phyloP scores from a whole-genome alignment of 2,329 filamentous ascomycete genomes.

The Ophiocordyceps camponoti-floridani region DNA sequence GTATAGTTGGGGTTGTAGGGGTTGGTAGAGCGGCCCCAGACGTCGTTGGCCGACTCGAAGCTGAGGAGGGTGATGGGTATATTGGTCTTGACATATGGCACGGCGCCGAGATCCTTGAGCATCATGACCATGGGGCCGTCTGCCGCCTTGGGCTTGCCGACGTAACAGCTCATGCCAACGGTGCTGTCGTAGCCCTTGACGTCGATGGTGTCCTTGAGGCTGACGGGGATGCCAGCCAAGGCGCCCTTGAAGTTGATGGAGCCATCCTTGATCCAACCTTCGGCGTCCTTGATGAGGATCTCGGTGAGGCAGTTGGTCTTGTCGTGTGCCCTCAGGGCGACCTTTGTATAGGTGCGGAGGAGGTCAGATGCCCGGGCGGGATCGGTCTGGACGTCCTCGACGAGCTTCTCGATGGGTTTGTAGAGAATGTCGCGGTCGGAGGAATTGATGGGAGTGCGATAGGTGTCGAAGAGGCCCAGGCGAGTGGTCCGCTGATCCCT shows the following conservation, averaged over 20 bases:
- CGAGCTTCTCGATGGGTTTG: constrained; percentile 60
- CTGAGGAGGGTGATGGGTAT: constrained; percentile 71
- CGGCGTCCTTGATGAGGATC: constrained; percentile 61
- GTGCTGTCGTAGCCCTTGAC: constrained; percentile 70
- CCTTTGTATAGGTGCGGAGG: constrained; percentile 73
- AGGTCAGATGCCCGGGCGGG: constrained; percentile 49
- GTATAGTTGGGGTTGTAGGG: constrained; percentile 74
- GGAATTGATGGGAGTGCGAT: constrained; percentile 45
- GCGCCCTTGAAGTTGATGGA: constrained; percentile 60
- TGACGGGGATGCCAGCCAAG: constrained; percentile 72
- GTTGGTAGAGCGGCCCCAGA: constrained; percentile 73
- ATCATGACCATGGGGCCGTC: constrained; percentile 62
- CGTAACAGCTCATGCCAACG: constrained; percentile 62
- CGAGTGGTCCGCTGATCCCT: constrained; percentile 55
- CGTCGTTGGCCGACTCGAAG: constrained; percentile 60
- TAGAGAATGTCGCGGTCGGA: constrained; percentile 50
- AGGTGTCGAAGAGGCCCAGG: constrained; percentile 48
- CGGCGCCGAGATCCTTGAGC: constrained; percentile 71
- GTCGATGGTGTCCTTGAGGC: constrained; percentile 63
- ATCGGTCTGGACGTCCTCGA: constrained; percentile 58
- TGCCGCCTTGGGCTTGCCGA: constrained; percentile 42
- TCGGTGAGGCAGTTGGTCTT: constrained; percentile 86
- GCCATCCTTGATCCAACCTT: constrained; percentile 45
- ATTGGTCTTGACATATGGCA: constrained; percentile 89
- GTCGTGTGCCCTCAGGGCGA: constrained; percentile 65